Percentiles rank a stretch among this genome's conserved stretches.
phyloP scores from a whole-genome alignment of 495 filamentous ascomycete species.

The Penicillium cosmopolitanum region DNA sequence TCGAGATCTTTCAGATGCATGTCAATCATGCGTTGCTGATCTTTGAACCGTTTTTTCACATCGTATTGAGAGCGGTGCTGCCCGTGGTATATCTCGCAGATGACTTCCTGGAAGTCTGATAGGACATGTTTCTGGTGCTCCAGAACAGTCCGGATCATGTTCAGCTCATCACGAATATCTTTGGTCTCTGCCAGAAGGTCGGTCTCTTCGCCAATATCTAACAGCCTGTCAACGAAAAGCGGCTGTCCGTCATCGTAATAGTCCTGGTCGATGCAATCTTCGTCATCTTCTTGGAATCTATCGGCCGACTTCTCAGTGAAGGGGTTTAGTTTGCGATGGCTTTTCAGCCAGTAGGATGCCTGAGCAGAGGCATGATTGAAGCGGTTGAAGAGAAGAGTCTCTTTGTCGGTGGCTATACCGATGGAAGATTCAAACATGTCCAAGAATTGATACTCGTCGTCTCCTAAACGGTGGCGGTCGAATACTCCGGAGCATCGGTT shows the following conservation, averaged over 20 bases:
- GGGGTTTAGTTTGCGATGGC: slow-evolving; percentile 56
- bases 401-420: slow-evolving; percentile 64
- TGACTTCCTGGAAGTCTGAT: slow-evolving; percentile 55
- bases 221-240: slow-evolving; percentile 64
- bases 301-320: slow-evolving; percentile 25
- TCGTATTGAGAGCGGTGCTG: slow-evolving; percentile 51
- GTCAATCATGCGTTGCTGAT: slow-evolving; percentile 64
- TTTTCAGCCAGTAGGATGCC: slow-evolving; percentile 64
- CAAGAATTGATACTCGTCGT: slow-evolving; percentile 69
- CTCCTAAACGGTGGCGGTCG: slow-evolving; percentile 62
- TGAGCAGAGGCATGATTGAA: slow-evolving; percentile 66
- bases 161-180: slow-evolving; percentile 74
- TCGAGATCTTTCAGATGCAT: slow-evolving; percentile 66
- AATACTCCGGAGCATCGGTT: slow-evolving; percentile 67
- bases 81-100: slow-evolving; percentile 54
- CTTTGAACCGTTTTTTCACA: slow-evolving; percentile 59
- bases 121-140: slow-evolving; percentile 62
- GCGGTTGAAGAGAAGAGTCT: slow-evolving; percentile 64
- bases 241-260: slow-evolving; percentile 37
- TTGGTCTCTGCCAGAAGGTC: slow-evolving; percentile 68
- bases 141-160: slow-evolving; percentile 67
- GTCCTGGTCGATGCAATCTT: slow-evolving; percentile 19
- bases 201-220: slow-evolving; percentile 71
- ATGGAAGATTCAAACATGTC: slow-evolving; percentile 75
- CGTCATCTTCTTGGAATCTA: slow-evolving; percentile 12